These are phyloP conservation scores for Boletus huronensis DNA, from an alignment of 768 basidiomycete species.

Conservation along the genomic window DNA sequence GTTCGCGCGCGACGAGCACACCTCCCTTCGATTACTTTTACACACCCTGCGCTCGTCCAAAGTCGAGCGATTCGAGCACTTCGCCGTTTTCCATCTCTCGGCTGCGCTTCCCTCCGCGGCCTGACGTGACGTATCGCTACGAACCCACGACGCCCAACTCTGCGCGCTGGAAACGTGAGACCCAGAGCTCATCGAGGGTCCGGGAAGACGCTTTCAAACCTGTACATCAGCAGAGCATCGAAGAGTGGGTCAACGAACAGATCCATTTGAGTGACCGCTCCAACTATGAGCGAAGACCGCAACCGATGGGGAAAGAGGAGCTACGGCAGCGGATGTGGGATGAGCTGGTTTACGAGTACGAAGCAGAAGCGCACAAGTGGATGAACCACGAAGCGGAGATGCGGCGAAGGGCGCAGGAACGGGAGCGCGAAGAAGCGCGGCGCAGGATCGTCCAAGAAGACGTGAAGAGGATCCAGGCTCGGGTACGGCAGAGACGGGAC, in stretches of 20 bases:
- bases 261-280: slow-evolving; percentile 35
- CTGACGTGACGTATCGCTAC: slow-evolving; percentile 12
- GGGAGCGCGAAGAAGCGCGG: slow-evolving; percentile 43
- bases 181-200: slow-evolving; percentile 38
- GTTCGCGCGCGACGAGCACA: slow-evolving; percentile 22
- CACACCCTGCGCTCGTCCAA: slow-evolving; percentile 15
- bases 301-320: slow-evolving; percentile 27
- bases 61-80: slow-evolving; percentile 19
- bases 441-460: slow-evolving; percentile 52
- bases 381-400: slow-evolving; percentile 48
- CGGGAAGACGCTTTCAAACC: slow-evolving; percentile 46
- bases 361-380: slow-evolving; percentile 50
- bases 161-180: slow-evolving; percentile 29
- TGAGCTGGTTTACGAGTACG: slow-evolving; percentile 49
- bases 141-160: slow-evolving; percentile 13
- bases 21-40: slow-evolving; percentile 18
- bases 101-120: slow-evolving; percentile 21
- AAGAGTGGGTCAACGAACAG: slow-evolving; percentile 64
- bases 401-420: slow-evolving; percentile 42
- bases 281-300: slow-evolving; percentile 24
- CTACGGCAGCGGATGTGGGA: slow-evolving; percentile 46
- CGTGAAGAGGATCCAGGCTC: slow-evolving; percentile 49
- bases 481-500: slow-evolving; percentile 48
- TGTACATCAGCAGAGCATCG: slow-evolving; percentile 48
- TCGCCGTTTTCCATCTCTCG: slow-evolving; percentile 16